Percentiles rank a stretch among this genome's conserved stretches.
Conservation (phyloP, 352 stramenopile genomes). For the Globisporangium alternatum region DNA sequence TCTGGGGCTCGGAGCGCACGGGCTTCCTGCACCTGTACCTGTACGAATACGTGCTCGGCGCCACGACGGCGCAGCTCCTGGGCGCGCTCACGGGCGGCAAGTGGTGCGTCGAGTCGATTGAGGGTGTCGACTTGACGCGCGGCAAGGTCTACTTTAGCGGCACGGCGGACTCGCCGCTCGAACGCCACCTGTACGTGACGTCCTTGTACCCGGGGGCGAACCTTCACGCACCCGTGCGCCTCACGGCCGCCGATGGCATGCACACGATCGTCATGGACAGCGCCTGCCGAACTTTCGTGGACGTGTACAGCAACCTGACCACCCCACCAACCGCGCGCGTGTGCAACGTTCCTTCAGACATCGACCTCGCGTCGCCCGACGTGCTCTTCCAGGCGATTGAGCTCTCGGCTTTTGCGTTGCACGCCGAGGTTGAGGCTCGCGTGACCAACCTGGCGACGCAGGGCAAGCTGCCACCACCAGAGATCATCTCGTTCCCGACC, state of each 20-base stretch:
- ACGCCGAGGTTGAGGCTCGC: constrained; percentile 61
- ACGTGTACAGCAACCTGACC: constrained; percentile 78
- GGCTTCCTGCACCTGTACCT: constrained; percentile 97
- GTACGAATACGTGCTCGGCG: constrained; percentile 84
- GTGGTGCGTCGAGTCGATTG: constrained; percentile 81
- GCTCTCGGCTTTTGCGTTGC: constrained; percentile 42
- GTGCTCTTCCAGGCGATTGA: constrained; percentile 41
- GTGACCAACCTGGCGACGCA: constrained; percentile 42
- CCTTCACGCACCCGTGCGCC: constrained; percentile 50
- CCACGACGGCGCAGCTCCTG: constrained; percentile 37
- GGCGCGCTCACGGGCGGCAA: constrained; percentile 61
- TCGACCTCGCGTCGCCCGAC: constrained; percentile 28
- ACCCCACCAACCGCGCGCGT: constrained; percentile 63
- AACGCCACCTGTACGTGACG: constrained; percentile 90
- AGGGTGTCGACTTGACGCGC: constrained; percentile 73
- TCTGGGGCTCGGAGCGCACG: constrained; percentile 92
- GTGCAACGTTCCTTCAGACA: constrained; percentile 47
- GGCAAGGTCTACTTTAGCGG: constrained; percentile 89
- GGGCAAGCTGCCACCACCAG: constrained; percentile 55
- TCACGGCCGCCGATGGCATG: constrained; percentile 84
- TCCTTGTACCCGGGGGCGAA: constrained; percentile 43
- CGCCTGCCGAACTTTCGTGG: constrained; percentile 72
- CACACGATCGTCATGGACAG: constrained; percentile 91
- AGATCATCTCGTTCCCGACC: constrained; percentile 78
- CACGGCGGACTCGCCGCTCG: constrained; percentile 83